Evolutionary conservation across 495 filamentous ascomycete genomes (phyloP).

Genomic region (Bacidia gigantensis): DNA sequence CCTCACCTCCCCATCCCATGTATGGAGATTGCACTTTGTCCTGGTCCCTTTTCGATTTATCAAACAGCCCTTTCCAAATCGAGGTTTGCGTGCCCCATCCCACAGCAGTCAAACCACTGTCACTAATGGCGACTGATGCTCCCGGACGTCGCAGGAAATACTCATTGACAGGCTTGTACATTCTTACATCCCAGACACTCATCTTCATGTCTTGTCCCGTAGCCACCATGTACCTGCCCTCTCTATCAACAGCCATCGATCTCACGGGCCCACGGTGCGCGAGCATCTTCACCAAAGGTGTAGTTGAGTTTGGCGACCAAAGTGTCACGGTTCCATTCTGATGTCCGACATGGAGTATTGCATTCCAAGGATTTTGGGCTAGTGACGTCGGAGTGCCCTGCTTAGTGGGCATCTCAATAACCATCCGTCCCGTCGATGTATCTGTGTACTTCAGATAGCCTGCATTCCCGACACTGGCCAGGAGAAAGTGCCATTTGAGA

Average conservation of each 20-base stretch:
- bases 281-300: constrained; percentile 82
- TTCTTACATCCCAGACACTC: constrained; percentile 92
- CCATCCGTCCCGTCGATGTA: constrained; percentile 76
- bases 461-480: constrained; percentile 74
- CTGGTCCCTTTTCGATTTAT: constrained; percentile 50
- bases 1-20: constrained; percentile 85
- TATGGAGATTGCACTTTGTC: constrained; percentile 80
- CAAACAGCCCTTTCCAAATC: constrained; percentile 79
- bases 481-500: constrained; percentile 87
- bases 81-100: constrained; percentile 85
- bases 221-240: constrained; percentile 91
- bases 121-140: constrained; percentile 74
- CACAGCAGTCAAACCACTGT: constrained; percentile 72
- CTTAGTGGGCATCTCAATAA: constrained; percentile 70
- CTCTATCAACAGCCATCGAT: constrained; percentile 68
- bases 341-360: constrained; percentile 79
- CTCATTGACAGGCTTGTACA: constrained; percentile 79
- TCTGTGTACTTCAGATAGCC: constrained; percentile 91
- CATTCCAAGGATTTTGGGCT: constrained; percentile 79
- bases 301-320: constrained; percentile 87
- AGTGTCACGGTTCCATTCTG: constrained; percentile 88
- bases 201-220: constrained; percentile 83
- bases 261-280: constrained; percentile 91
- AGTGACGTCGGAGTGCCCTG: constrained; percentile 74
- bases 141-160: constrained; percentile 82